Base-by-base conservation (phyloP, 176 grass and related monocot species). In the Phoenix dactylifera region DNA sequence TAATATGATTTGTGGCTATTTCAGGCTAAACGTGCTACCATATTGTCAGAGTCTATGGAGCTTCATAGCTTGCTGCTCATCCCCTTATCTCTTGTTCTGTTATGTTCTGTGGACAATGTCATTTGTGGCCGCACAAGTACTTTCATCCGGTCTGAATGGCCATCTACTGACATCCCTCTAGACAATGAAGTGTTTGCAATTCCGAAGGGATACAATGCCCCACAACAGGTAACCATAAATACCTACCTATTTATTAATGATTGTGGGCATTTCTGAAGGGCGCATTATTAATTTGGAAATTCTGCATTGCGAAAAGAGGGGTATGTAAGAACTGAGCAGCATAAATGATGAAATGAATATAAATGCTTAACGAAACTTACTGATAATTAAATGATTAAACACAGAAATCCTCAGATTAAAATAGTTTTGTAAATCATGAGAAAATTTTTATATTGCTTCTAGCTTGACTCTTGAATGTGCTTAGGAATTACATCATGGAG, bases 201-300 rank as follows among this genome's bases (percentile, higher is more conserved):
- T 70, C 92, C 92, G 22, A 71, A 83, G 32, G 87, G 84, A 55
- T 88, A 85, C 25, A 97, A 97, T 85, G 63, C 84, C 59, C 92
- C 92, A 18, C 69, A 97, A 55, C 92, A 97, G 84, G 92, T 91
- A 88, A 50, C 28, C 4, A 69, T 17, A 44, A 2, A 44, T 44
- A 44, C 10, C 9, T 44, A 44, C 35, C 35, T 44, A 14, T 44
- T 44, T 44, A 44, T 44, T 44, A 12, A 44, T 14, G 35, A 44
- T 44, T 44, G 10, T 10, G 9, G 35, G 35, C 35, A 12, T 9
- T 9, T 44, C 6, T 44, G 35, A 44, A 14, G 35, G 35, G 12
- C 9, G 14, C 10, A 44, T 12, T 44, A 44, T 44, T 44, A 9
- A 44, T 44, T 44, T 44, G 35, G 35, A 44, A 44, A 44, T 44